Evolutionary conservation across 257 asterid species (phyloP).

Genomic region (Vinca minor): DNA sequence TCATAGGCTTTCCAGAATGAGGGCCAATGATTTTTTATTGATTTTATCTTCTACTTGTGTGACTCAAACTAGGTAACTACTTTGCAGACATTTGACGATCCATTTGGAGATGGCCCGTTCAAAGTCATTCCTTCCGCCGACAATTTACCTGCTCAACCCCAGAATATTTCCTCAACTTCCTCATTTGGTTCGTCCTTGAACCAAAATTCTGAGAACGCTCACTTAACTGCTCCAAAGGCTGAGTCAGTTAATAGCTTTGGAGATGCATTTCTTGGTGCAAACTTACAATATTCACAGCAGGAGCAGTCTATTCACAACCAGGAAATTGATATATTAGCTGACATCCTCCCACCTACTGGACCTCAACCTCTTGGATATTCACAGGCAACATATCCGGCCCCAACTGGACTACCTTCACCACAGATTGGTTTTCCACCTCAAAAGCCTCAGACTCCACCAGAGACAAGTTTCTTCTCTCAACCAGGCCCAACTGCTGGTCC

Average conservation of each 20-base stretch:
- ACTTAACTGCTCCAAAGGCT: constrained; percentile 30
- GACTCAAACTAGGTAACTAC: constrained; percentile 9
- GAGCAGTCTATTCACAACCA: constrained; percentile 37
- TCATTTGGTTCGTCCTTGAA: constrained; percentile 32
- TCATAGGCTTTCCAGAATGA: background rate
- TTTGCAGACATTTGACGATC: constrained; percentile 81
- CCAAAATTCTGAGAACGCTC: constrained; percentile 32
- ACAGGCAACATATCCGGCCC: constrained; percentile 31
- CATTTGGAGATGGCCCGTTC: constrained; percentile 94
- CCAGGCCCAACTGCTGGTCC: constrained; percentile 17
- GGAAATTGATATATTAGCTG: constrained; percentile 79
- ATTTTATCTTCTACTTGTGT: background rate
- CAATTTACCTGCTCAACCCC: constrained; percentile 32
- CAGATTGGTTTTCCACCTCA: constrained; percentile 32
- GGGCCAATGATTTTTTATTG: background rate
- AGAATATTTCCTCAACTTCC: constrained; percentile 25
- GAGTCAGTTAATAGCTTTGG: constrained; percentile 31
- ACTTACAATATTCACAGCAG: constrained; percentile 37
- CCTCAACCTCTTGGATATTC: constrained; percentile 31
- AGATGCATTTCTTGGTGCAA: constrained; percentile 30
- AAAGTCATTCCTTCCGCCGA: constrained; percentile 53
- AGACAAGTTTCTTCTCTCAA: constrained; percentile 34
- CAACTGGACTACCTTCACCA: constrained; percentile 30
- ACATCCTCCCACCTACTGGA: constrained; percentile 77
- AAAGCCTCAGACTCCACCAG: constrained; percentile 26